A percentile compares a stretch with the other conserved stretches of the same genome.
Conservation (phyloP, 1,284 basidiomycete genomes). For the Puccinia triticina region DNA sequence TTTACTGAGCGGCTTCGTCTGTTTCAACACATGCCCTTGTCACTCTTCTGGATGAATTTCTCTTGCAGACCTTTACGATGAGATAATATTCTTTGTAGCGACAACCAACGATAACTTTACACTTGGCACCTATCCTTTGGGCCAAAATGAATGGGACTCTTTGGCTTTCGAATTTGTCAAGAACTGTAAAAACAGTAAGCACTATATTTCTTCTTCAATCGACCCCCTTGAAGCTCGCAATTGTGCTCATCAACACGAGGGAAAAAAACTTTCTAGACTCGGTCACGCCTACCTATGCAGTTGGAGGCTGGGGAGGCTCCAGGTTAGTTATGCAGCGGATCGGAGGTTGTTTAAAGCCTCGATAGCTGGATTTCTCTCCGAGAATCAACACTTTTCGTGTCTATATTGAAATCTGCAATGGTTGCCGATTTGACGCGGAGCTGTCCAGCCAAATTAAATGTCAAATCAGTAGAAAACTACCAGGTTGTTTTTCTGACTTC, state of each 20-base stretch:
- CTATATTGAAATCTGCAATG: too few species aligned
- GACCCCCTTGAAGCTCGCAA: background rate
- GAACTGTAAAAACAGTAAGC: constrained; percentile 42
- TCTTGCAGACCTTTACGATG: constrained; percentile 42
- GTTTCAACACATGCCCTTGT: too few species aligned
- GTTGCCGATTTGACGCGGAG: too few species aligned
- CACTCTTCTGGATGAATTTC: background rate
- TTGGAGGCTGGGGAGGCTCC: constrained; percentile 46
- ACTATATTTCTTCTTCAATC: background rate
- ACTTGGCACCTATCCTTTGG: constrained; percentile 8
- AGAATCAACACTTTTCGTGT: too few species aligned
- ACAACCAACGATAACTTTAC: constrained; percentile 37
- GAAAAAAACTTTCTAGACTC: background rate
- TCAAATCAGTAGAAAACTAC: background rate
- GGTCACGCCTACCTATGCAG: constrained; percentile 26
- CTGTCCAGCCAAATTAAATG: background rate
- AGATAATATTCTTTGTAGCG: constrained; percentile 44
- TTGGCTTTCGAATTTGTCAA: constrained; percentile 39
- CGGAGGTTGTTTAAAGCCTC: too few species aligned
- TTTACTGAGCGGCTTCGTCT: too few species aligned
- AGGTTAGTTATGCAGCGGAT: constrained; percentile 27
- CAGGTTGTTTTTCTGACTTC: background rate
- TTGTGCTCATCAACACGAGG: background rate
- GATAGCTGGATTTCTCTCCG: too few species aligned
- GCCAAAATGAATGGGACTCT: constrained; percentile 20